Conservation (phyloP, 129 eudicot species). For the Ambrosia artemisiifolia region DNA sequence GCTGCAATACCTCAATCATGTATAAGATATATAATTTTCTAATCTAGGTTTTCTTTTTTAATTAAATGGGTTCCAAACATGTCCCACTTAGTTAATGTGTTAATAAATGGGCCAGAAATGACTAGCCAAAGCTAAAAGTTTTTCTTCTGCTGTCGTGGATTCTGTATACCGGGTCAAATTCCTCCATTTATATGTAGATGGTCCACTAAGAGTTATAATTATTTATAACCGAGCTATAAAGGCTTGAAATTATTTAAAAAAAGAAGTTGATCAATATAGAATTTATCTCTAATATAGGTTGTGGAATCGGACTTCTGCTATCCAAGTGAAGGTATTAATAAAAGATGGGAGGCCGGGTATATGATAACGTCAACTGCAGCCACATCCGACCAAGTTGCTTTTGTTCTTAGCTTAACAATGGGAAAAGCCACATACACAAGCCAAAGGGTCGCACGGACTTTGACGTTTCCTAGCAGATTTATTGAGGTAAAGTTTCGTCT, state of each 20-base stretch:
- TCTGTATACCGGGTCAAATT: too few relatives aligned
- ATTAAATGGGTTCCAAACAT: too few relatives aligned
- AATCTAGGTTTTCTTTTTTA: background rate
- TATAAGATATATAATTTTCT: background rate
- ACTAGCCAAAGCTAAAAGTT: too few relatives aligned
- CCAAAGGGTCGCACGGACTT: slow-evolving; percentile 74
- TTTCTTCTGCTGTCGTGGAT: too few relatives aligned
- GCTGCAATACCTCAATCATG: background rate
- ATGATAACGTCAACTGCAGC: slow-evolving; percentile 83
- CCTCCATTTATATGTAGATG: background rate
- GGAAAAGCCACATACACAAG: slow-evolving; percentile 63
- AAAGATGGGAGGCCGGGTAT: slow-evolving; percentile 85
- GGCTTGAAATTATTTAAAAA: too few relatives aligned
- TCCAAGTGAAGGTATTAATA: slow-evolving; percentile 90
- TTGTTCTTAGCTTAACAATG: slow-evolving; percentile 74
- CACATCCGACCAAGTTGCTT: slow-evolving; percentile 71
- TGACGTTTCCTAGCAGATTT: slow-evolving; percentile 80
- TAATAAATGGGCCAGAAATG: too few relatives aligned
- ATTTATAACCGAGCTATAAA: too few relatives aligned
- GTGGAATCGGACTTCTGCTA: slow-evolving; percentile 84
- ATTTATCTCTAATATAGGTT: slow-evolving; percentile 45
- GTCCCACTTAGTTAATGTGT: too few relatives aligned
- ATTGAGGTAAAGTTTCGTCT: slow-evolving; percentile 49
- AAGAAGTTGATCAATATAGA: too few relatives aligned
- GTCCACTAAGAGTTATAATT: too few relatives aligned